Percentiles rank a stretch among this genome's conserved stretches.
Evolutionary conservation across 225 moss, liverwort and hornwort genomes (phyloP).

Genomic region (Sphagnum tenellum): DNA sequence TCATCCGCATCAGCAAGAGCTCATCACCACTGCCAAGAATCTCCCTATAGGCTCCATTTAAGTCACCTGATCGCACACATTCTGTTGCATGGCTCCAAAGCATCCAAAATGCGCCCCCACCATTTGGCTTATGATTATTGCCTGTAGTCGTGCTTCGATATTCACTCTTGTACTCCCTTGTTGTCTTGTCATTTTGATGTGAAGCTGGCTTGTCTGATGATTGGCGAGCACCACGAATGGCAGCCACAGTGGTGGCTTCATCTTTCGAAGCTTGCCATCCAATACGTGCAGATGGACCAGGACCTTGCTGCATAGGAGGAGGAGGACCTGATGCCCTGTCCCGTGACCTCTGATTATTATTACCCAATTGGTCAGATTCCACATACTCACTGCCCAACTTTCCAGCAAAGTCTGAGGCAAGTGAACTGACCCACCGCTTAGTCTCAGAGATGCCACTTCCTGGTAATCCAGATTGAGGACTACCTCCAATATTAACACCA

Average conservation of each 20-base stretch:
- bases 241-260: constrained; percentile 59
- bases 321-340: constrained; percentile 12
- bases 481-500: constrained; percentile 8
- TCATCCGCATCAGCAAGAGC: constrained; percentile 61
- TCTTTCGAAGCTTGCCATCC: constrained; percentile 81
- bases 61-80: constrained; percentile 41
- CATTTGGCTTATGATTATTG: constrained; percentile 6
- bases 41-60: constrained; percentile 56
- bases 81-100: constrained; percentile 87
- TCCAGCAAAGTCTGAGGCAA: constrained; percentile 9
- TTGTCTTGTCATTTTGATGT: constrained; percentile 23
- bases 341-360: constrained; percentile 19
- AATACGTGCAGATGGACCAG: constrained; percentile 41
- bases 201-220: constrained; percentile 5
- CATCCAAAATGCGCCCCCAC: constrained; percentile 77
- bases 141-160: background rate
- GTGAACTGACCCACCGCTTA: background rate
- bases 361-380: constrained; percentile 47
- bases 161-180: constrained; percentile 5
- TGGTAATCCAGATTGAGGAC: constrained; percentile 11
- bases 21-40: constrained; percentile 73
- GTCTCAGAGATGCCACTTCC: constrained; percentile 13
- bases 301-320: constrained; percentile 34
- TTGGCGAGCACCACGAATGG: constrained; percentile 54
- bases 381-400: constrained; percentile 28